These are phyloP conservation scores for Henckelia pumila DNA, from an alignment of 257 asterid species.

Conservation along the genomic window DNA sequence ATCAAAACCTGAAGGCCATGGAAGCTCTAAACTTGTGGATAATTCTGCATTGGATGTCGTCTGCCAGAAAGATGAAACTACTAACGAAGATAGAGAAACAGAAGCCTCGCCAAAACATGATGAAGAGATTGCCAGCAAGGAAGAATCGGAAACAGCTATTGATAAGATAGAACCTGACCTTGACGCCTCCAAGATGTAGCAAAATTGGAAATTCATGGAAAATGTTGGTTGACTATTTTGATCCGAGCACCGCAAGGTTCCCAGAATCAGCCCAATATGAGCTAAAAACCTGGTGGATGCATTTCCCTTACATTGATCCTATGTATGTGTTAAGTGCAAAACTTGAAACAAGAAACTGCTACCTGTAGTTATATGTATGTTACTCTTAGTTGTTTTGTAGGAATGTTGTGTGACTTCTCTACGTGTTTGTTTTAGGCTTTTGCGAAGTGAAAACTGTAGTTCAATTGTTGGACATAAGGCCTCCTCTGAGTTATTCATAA, in stretches of 20 bases:
- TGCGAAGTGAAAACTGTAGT: not conserved
- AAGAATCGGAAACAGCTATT: slow-evolving; percentile 15
- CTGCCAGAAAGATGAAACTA: slow-evolving; percentile 7
- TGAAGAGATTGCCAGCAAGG: slow-evolving; percentile 18
- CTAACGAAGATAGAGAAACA: slow-evolving; percentile 12
- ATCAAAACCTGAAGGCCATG: slow-evolving; percentile 21
- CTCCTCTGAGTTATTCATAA: not conserved
- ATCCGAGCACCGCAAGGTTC: not conserved
- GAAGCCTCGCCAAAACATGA: slow-evolving; percentile 13
- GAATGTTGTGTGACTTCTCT: not conserved
- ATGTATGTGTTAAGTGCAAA: not conserved
- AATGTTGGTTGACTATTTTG: not conserved
- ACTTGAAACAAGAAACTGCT: not conserved
- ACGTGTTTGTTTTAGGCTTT: not conserved
- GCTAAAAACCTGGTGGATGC: not conserved
- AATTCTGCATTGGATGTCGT: slow-evolving; percentile 21
- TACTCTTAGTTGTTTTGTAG: not conserved
- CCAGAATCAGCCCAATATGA: too few species aligned
- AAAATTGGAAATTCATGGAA: not conserved
- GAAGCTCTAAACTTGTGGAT: slow-evolving; percentile 19
- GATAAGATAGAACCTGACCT: slow-evolving; percentile 10
- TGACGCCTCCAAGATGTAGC: slow-evolving; percentile 13
- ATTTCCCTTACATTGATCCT: not conserved
- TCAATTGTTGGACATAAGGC: not conserved
- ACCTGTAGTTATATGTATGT: not conserved